Evolutionary conservation across 331 rosid genomes (phyloP).

Genomic region (Telfairia occidentalis): DNA sequence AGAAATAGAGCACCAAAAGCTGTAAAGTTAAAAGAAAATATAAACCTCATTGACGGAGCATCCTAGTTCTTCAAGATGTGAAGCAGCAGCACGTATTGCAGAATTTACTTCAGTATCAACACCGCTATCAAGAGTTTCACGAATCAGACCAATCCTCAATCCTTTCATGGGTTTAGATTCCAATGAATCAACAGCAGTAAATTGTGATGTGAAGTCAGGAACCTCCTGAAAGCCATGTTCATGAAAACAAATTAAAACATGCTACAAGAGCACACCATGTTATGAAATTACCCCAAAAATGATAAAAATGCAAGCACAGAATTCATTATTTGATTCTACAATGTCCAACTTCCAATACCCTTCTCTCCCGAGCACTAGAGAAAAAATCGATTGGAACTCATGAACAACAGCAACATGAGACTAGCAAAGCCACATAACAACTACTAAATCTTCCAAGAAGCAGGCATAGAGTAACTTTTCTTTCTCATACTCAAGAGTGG

Average conservation of each 20-base stretch:
- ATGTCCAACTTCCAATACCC: too few species aligned
- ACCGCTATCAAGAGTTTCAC: slow-evolving; percentile 77
- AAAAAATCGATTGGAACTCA: background rate
- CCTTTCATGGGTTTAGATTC: slow-evolving; percentile 86
- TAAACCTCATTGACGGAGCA: slow-evolving; percentile 67
- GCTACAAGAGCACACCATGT: background rate
- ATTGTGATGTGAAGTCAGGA: slow-evolving; percentile 45
- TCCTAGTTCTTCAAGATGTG: slow-evolving; percentile 86
- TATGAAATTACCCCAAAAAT: background rate
- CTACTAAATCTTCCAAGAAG: background rate
- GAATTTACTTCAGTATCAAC: slow-evolving; percentile 65
- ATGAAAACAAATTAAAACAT: background rate
- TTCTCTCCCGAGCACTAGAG: background rate
- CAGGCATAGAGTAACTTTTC: background rate
- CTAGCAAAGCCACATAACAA: background rate
- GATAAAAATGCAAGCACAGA: background rate
- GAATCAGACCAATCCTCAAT: slow-evolving; percentile 69
- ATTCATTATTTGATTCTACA: background rate
- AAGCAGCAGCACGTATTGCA: slow-evolving; percentile 66
- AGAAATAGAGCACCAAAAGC: slow-evolving; percentile 13
- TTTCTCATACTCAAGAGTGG: background rate
- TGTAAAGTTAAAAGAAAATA: background rate
- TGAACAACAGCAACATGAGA: background rate
- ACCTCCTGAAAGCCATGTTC: slow-evolving; percentile 49
- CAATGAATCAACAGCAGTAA: slow-evolving; percentile 30